Conservation (phyloP, 108 stramenopile species). For the Bacterosira constricta region DNA sequence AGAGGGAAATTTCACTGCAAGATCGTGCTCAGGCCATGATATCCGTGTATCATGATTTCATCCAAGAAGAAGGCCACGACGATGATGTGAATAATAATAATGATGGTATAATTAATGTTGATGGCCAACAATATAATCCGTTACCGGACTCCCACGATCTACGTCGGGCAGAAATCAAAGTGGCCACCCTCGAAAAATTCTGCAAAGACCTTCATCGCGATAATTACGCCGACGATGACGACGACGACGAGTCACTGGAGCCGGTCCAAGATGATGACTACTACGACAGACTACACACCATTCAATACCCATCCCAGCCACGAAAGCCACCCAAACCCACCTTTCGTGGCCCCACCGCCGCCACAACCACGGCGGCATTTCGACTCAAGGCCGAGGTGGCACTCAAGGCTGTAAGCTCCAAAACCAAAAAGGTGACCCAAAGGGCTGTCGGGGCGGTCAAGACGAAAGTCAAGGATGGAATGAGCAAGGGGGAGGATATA, state of each 20-base stretch:
- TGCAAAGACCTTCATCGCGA: slow-evolving; percentile 11
- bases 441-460: slow-evolving; percentile 14
- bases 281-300: neutral
- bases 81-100: neutral
- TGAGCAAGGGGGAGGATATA: neutral
- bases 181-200: slow-evolving; percentile 39
- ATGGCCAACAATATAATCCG: neutral
- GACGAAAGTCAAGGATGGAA: slow-evolving; percentile 5
- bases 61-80: slow-evolving; percentile 13
- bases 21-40: slow-evolving; percentile 39
- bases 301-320: neutral
- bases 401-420: slow-evolving; percentile 2
- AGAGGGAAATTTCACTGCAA: slow-evolving; percentile 21
- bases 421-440: neutral
- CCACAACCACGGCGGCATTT: slow-evolving; percentile 39
- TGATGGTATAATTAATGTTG: neutral
- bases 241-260: neutral
- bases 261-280: neutral
- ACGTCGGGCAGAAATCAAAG: slow-evolving; percentile 21
- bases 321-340: neutral
- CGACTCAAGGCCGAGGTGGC: slow-evolving; percentile 40
- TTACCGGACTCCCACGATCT: slow-evolving; percentile 3
- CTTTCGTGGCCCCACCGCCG: slow-evolving; percentile 20
- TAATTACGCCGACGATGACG: neutral
- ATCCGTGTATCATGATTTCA: slow-evolving; percentile 34